Evolutionary conservation across 2,329 filamentous ascomycete genomes (phyloP), one percentile per base, ranked within the genome.

Genomic region (Pyrenophora seminiperda): DNA sequence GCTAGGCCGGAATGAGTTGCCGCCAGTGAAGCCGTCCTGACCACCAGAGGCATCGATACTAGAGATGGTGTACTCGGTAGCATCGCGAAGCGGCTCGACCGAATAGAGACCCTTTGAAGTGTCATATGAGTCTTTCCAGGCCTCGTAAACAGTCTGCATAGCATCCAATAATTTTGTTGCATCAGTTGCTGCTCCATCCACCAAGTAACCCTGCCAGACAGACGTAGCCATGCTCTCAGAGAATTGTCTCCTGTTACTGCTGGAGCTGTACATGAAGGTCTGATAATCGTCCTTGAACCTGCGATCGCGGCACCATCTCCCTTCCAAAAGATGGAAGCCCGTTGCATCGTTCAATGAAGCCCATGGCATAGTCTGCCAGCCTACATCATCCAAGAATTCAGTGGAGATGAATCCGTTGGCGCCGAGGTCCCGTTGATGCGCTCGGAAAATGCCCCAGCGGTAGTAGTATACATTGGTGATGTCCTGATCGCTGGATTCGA

Each of bases 401-500:
- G 75, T 78, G 0, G 73, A 74, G n/a, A 78, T 76, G 57, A 70
- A 77, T 2, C 75, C 75, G 13, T 72, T 62, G 2, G 68, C 48
- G 7, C 76, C 76, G 0, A 77, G 62, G 44, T 78, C 75, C 19
- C 75, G 72, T 56, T 77, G 76, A 49, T 78, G 76, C 0, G 75
- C 67, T 2, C 75, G 70, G 61, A 75, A 78, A 19, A 77, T 66
- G 19, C 67, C 71, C 76, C 75, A 77, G 24, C 76, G 74, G 52
- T 77, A 77, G 60, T 78, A 77, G 59, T 77, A 77, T 7, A 77
- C 75, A 14, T 76, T 71, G 1, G 70, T 73, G 13, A 76, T 68
- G 7, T 70, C 54, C 1, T 61, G 37, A 44, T 75, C 72, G 40
- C 71, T 74, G 14, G 70, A 70, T 41, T 75, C 72, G 50, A 76